Base-by-base conservation (phyloP, 768 basidiomycete genomes). In the Ephemerocybe angulata region DNA sequence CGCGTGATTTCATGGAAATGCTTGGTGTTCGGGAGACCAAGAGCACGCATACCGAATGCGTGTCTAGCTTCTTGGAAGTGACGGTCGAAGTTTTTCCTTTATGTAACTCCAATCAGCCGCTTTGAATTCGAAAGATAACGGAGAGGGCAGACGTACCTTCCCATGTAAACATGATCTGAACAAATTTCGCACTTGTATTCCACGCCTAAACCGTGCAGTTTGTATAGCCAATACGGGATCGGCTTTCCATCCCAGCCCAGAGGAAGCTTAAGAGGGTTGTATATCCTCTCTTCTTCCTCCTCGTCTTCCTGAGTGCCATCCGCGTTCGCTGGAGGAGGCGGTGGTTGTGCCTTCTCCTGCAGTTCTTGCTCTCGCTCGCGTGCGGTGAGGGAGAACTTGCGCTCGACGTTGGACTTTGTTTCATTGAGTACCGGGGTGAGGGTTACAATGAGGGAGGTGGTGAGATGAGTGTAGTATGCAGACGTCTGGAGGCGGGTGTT, bases 1-100 rank as follows among this genome's bases (percentile, higher is more conserved):
- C 88, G 84, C 24, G 94, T 98, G 57, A 99, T 98, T 71, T 97
- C 97, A 66, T 97, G 94, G 78, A 98, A 99, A 72, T 99, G 97
- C 71, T 96, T 98, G 2, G 96, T 98, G 61, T 98, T 98, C 1
- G 97, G 97, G 54, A 99, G 78, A 31, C 97, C 97, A 27, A 99
- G 80, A 11, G 96, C 94, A 46, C 93, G 87, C 93, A 99, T 97
- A 22, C 95, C 97, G 62, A 98, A 98, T 1, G 97, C 91, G 72
- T 99, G 97, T 53, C 95, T 80, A 25, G 93, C 90, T 78, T 98
- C 97, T 75, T 95, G 93, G 76, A 97, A 96, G 75, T 97, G 94
- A 49, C 93, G 80, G 66, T 96, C 93, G 61, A 96, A 96, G 71
- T 95, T 95, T 83, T 96, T 96, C 67, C 93, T 89, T 65, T 17